Evolutionary conservation across 805 yeast genomes (phyloP).

Genomic region (Barnettozyma salicaria): DNA sequence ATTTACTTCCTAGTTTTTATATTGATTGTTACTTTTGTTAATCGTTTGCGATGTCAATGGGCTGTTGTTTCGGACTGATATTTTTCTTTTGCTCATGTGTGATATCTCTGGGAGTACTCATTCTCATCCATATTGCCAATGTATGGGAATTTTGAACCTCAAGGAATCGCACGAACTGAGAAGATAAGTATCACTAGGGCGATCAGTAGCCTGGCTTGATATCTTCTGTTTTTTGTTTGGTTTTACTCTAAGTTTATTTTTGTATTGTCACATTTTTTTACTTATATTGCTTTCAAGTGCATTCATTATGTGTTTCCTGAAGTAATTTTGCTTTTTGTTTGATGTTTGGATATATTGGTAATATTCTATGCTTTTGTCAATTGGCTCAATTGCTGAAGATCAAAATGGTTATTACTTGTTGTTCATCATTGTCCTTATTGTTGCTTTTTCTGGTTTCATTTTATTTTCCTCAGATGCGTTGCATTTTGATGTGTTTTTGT

Average conservation of each 20-base stretch:
- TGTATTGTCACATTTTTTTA: too few relatives aligned
- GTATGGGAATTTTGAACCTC: constrained; percentile 10
- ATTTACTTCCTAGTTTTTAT: background rate
- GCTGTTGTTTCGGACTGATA: background rate
- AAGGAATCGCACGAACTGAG: background rate
- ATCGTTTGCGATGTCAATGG: constrained; percentile 1
- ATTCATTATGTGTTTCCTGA: too few relatives aligned
- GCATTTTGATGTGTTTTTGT: constrained; percentile 1
- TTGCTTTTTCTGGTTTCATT: background rate
- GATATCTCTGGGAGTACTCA: constrained; percentile 5
- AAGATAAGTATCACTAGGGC: too few relatives aligned
- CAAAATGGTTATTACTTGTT: too few relatives aligned
- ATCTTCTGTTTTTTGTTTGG: background rate
- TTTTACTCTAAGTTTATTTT: too few relatives aligned
- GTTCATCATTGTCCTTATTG: too few relatives aligned
- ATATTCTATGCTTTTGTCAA: too few relatives aligned
- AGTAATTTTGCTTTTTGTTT: too few relatives aligned
- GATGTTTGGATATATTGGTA: too few relatives aligned
- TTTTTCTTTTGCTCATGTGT: background rate
- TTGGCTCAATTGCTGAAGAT: too few relatives aligned
- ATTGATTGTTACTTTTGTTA: background rate
- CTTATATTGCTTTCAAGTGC: too few relatives aligned
- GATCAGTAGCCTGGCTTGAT: too few relatives aligned
- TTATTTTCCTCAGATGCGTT: background rate
- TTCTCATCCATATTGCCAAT: constrained; percentile 17